These are phyloP conservation scores for Yamadazyma atlantica DNA, from an alignment of 1,139 yeast species.

Conservation along the genomic window DNA sequence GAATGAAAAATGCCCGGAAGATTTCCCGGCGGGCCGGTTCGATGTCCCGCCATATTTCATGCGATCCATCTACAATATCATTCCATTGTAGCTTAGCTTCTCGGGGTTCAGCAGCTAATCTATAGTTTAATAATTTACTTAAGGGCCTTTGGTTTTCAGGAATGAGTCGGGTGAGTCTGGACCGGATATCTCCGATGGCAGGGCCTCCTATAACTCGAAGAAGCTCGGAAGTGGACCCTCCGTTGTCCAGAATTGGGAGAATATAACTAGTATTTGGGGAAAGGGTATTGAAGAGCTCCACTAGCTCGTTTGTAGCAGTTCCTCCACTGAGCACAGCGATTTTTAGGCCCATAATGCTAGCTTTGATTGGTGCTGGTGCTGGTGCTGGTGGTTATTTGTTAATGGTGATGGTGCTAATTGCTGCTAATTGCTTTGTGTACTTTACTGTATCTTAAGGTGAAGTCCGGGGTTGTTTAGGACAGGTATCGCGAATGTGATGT, in stretches of 20 bases:
- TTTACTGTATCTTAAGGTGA: too few relatives aligned
- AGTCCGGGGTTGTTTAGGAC: too few relatives aligned
- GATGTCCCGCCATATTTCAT: constrained; percentile 62
- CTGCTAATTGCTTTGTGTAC: too few relatives aligned
- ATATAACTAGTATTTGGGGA: constrained; percentile 56
- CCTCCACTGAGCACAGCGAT: constrained; percentile 68
- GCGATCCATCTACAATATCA: constrained; percentile 76
- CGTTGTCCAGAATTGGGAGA: constrained; percentile 87
- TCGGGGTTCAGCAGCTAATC: constrained; percentile 55
- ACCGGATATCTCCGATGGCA: constrained; percentile 89
- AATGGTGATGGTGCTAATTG: too few relatives aligned
- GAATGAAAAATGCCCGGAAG: constrained; percentile 73
- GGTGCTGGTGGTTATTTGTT: neutral
- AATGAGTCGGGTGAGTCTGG: constrained; percentile 74
- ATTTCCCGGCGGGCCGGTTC: constrained; percentile 70
- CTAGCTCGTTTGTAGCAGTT: constrained; percentile 69
- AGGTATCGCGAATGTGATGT: too few relatives aligned
- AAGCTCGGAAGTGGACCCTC: constrained; percentile 92
- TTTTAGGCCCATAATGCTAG: constrained; percentile 8
- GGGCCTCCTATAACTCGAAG: constrained; percentile 92
- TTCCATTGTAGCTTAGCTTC: constrained; percentile 75
- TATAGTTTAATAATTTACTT: constrained; percentile 52
- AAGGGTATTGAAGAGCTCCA: constrained; percentile 44
- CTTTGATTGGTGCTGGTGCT: neutral
- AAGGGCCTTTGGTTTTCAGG: constrained; percentile 47